Evolutionary conservation across 2,329 filamentous ascomycete genomes (phyloP).

Genomic region (Beauveria brongniartii): DNA sequence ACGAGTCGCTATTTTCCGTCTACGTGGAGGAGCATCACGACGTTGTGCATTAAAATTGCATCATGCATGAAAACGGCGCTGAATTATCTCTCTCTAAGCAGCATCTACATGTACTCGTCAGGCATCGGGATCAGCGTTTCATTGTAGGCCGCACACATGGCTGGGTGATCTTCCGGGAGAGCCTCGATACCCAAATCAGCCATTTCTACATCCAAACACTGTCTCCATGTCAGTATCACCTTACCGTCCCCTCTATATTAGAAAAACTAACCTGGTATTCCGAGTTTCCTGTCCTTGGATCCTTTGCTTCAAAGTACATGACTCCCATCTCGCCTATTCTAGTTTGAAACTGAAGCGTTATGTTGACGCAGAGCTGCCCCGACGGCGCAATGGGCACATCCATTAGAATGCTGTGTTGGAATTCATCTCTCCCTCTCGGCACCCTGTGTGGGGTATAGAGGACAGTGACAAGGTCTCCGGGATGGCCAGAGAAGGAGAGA

Average conservation of each 20-base stretch:
- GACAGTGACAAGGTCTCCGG: not conserved
- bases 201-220: not conserved
- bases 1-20: too few species aligned
- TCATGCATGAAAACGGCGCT: not conserved
- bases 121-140: constrained; percentile 6
- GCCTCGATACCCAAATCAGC: not conserved
- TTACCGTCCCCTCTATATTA: not conserved
- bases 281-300: not conserved
- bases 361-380: constrained; percentile 1
- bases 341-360: not conserved
- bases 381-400: not conserved
- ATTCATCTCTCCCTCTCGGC: not conserved
- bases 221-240: not conserved
- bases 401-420: not conserved
- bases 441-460: not conserved
- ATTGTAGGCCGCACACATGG: constrained; percentile 4
- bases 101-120: not conserved
- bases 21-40: too few species aligned
- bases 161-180: not conserved
- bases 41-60: not conserved
- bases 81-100: not conserved
- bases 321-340: not conserved
- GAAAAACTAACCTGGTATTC: not conserved
- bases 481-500: constrained; percentile 2
- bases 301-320: constrained; percentile 1